Percentiles rank a stretch among this genome's conserved stretches.
phyloP scores from a whole-genome alignment of 2,329 filamentous ascomycete genomes.

The Penicillium sp. region DNA sequence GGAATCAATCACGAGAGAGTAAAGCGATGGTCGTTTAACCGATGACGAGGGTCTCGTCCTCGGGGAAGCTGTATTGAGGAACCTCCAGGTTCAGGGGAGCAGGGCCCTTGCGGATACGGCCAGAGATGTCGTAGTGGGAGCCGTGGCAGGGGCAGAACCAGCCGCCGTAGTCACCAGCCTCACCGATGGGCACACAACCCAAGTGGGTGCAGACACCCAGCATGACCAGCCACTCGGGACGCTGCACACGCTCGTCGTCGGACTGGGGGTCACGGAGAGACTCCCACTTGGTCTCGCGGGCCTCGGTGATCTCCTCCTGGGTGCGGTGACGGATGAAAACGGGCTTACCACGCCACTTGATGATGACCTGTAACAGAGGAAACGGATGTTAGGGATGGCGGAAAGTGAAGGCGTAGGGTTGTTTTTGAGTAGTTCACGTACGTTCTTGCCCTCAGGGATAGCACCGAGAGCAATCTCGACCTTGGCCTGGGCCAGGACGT shows the following conservation, averaged over 20 bases:
- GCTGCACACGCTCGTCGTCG: slow-evolving; percentile 92
- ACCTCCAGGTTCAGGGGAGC: slow-evolving; percentile 97
- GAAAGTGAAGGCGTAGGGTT: neutral
- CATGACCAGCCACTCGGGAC: slow-evolving; percentile 99
- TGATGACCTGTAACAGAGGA: slow-evolving; percentile 72
- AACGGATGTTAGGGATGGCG: slow-evolving; percentile 18
- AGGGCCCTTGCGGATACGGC: slow-evolving; percentile 95
- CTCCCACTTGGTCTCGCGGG: slow-evolving; percentile 82
- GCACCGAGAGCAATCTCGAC: slow-evolving; percentile 91
- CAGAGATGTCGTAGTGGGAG: slow-evolving; percentile 99
- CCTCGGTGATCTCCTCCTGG: slow-evolving; percentile 87
- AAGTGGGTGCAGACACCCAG: slow-evolving; percentile 98
- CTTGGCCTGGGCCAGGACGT: slow-evolving; percentile 98
- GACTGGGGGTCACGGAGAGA: slow-evolving; percentile 86
- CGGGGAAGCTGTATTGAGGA: slow-evolving; percentile 87
- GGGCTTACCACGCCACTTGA: slow-evolving; percentile 99
- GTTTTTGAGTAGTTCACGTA: slow-evolving; percentile 54
- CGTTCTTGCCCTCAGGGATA: slow-evolving; percentile 99
- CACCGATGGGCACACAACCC: slow-evolving; percentile 98
- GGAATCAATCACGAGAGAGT: slow-evolving; percentile 12
- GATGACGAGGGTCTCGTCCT: slow-evolving; percentile 86
- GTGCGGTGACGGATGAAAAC: slow-evolving; percentile 99
- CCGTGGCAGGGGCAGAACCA: slow-evolving; percentile 99
- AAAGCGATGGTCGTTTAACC: slow-evolving; percentile 65
- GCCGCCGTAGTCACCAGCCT: slow-evolving; percentile 95